These are phyloP conservation scores for Nakaseomyces nivariensis DNA, from an alignment of 1,139 yeast species.

Conservation along the genomic window DNA sequence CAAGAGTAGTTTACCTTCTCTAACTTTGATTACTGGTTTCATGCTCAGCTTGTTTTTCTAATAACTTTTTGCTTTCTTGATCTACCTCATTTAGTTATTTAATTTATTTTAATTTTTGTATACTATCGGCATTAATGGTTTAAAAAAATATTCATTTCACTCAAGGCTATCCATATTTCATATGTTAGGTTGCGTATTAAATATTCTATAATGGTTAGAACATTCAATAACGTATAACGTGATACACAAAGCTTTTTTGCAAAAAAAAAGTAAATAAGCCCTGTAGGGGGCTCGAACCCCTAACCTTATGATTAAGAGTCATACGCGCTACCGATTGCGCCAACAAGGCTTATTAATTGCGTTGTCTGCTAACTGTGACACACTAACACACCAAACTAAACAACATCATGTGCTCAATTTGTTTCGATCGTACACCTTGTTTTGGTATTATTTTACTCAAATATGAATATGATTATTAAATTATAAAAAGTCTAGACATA, in stretches of 20 bases:
- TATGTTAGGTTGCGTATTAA: neutral
- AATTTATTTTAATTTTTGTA: neutral
- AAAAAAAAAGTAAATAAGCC: conserved; percentile 24
- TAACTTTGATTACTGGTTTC: neutral
- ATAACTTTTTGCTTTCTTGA: no score
- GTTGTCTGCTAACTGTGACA: neutral
- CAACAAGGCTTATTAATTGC: conserved; percentile 31
- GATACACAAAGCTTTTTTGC: no score
- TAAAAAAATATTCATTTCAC: neutral
- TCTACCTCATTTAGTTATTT: neutral
- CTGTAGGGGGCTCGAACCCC: conserved; percentile 40
- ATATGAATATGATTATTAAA: no score
- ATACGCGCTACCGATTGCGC: conserved; percentile 41
- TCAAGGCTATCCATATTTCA: neutral
- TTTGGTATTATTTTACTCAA: no score
- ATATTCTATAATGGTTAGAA: no score
- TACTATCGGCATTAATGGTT: neutral
- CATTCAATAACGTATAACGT: no score
- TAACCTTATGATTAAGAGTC: conserved; percentile 39
- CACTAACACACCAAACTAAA: no score
- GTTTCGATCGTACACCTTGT: no score
- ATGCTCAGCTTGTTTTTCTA: neutral
- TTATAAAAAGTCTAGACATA: no score
- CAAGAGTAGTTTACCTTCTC: neutral
- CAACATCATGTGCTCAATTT: no score